Base-by-base conservation (phyloP, 495 filamentous ascomycete species). In the Rhypophila decipiens region DNA sequence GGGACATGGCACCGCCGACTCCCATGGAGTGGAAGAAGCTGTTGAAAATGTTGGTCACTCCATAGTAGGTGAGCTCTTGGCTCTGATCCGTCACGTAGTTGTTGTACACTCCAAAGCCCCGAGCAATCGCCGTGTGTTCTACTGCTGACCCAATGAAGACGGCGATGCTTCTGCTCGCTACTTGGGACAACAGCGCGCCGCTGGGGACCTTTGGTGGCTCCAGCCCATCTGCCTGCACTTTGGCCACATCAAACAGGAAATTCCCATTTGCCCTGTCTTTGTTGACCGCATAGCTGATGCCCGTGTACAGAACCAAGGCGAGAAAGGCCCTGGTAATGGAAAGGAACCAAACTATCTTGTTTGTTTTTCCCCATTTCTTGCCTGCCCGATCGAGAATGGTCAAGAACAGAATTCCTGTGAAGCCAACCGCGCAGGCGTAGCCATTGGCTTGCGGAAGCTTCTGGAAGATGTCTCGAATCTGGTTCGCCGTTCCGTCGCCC, bases 51-150 rank as follows among this genome's bases (percentile, higher is more conserved):
- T 75, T 74, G 9, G 65, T 63, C 17, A 74, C 52, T 23, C 73
- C 73, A 39, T 71, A 64, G 53, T 69, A 74, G 41, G 61, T 66
- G 19, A 77, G 65, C 48, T 77, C 73, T 44, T 75, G 71, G 23
- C 61, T 70, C 52, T 69, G 65, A 42, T 76, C 71, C 42, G 70
- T 58, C 20, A 64, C 55, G 43, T 77, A 77, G 51, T 67, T 64
- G 57, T 77, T 73, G 43, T 59, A 55, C 5, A 68, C 64, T 2
- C 57, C 71, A 45, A 77, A 77, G 3, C 69, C 69, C 12, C 68
- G 67, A 7, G 61, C 72, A 22, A 76, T 72, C 13, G 72, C 71
- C 31, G 70, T 65, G 40, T 77, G 74, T 51, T 77, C 74, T 13
- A 77, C 58, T 4, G 67, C 58, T 0, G 65, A 64, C 3, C 68